phyloP scores from a whole-genome alignment of 257 asterid species.

The Lavandula angustifolia region DNA sequence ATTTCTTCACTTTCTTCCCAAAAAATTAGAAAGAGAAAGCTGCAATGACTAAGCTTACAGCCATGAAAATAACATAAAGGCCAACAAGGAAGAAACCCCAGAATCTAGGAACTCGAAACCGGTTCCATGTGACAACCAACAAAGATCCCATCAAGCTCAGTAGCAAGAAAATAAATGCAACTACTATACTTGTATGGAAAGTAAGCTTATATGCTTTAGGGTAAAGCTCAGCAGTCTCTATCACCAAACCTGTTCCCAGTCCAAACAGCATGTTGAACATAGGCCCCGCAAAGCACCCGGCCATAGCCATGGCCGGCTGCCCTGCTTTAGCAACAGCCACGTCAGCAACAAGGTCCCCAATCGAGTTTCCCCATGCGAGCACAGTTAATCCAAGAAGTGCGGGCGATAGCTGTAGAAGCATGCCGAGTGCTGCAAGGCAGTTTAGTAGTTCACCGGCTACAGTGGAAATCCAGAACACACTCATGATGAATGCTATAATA shows the following conservation, averaged over 20 bases:
- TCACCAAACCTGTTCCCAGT: slow-evolving; percentile 83
- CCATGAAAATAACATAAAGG: slow-evolving; percentile 68
- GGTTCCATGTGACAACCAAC: slow-evolving; percentile 82
- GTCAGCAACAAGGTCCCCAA: slow-evolving; percentile 95
- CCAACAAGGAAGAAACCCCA: slow-evolving; percentile 98
- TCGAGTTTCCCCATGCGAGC: slow-evolving; percentile 97
- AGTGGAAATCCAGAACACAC: slow-evolving; percentile 95
- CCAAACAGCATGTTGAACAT: slow-evolving; percentile 99
- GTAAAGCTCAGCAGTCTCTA: slow-evolving; percentile 66
- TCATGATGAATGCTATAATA: slow-evolving; percentile 75
- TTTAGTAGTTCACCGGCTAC: slow-evolving; percentile 87
- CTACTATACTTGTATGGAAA: slow-evolving; percentile 85
- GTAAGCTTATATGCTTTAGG: slow-evolving; percentile 80
- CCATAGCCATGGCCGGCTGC: slow-evolving; percentile 99
- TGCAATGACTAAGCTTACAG: slow-evolving; percentile 67
- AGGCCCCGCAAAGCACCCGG: slow-evolving; percentile 96
- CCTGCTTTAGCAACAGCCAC: slow-evolving; percentile 95
- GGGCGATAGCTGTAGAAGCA: slow-evolving; percentile 60
- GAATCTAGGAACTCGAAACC: slow-evolving; percentile 90
- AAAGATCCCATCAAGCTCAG: slow-evolving; percentile 93
- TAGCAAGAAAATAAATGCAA: slow-evolving; percentile 87
- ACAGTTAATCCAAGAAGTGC: slow-evolving; percentile 90
- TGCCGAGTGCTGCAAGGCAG: slow-evolving; percentile 84
- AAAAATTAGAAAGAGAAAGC: slow-evolving; percentile 47
- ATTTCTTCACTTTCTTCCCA: slow-evolving; percentile 1